Evolutionary conservation across 305 asterid genomes (phyloP), one percentile per base, ranked within the genome.

Genomic region (Rubia tinctorum): DNA sequence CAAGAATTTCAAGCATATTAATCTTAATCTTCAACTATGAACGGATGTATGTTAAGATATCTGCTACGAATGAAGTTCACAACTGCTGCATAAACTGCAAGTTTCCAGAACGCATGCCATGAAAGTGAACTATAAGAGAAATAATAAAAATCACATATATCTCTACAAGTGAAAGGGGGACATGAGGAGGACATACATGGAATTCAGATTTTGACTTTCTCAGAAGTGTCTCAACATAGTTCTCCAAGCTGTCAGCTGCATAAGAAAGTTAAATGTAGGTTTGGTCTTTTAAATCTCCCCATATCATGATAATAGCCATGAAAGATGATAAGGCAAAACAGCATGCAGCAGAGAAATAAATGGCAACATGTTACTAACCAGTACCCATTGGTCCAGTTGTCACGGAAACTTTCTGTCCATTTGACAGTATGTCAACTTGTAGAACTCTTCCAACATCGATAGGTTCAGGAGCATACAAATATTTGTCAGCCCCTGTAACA

Each of bases 391-490:
- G 88, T 69, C 96, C 86, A 23, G 93, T 85, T 40, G 89, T 88
- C 73, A 92, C 81, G 4, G 90, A 84, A 61, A 79, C 79, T 74
- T 86, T 95, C 73, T 79, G 89, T 79, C 94, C 89, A 75, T 83
- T 90, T 74, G 91, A 83, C 53, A 87, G 68, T 42, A 95, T 80
- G 81, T 95, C 98, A 40, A 78, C 98, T 88, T 95, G 90, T 75
- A 95, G 80, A 82, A 95, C 90, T 80, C 97, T 88, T 61, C 93
- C 97, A 34, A 95, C 87, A 66, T 95, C 99, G 71, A 92, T 89
- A 3, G 99, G 99, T 81, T 95, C 99, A 0, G 98, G 99, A 78
- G 99, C 99, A 81, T 95, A 95, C 71, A 88, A 84, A 22, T 76
- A 82, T 82, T 95, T 95, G 85, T 84, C 88, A 15, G 99, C 99